These are phyloP conservation scores for Candida broadrunensis DNA, from an alignment of 805 yeast genomes.

Conservation along the genomic window DNA sequence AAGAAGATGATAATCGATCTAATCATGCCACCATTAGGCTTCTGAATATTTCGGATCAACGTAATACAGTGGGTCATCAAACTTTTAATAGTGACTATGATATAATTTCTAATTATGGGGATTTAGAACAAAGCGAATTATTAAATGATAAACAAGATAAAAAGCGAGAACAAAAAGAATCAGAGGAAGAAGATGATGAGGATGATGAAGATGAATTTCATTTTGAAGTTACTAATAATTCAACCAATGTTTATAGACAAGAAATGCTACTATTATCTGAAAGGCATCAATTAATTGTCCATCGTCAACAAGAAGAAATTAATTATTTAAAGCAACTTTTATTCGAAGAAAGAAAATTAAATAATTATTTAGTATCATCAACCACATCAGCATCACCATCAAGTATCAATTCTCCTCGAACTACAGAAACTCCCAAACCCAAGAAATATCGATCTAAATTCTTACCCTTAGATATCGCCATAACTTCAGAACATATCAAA, in stretches of 20 bases:
- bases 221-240: conserved; percentile 6
- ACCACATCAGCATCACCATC: conserved; percentile 8
- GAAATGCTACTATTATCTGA: conserved; percentile 22
- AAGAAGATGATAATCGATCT: neutral
- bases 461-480: conserved; percentile 14
- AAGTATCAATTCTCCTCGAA: neutral
- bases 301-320: conserved; percentile 24
- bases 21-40: neutral
- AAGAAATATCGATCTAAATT: conserved; percentile 12
- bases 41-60: neutral
- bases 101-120: neutral
- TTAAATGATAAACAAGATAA: neutral
- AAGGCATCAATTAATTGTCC: conserved; percentile 17
- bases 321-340: conserved; percentile 19
- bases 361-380: conserved; percentile 5
- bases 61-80: neutral
- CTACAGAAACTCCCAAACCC: neutral
- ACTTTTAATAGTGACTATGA: neutral
- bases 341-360: conserved; percentile 18
- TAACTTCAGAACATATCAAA: neutral
- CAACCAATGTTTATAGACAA: conserved; percentile 4
- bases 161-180: neutral
- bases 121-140: too few relatives aligned
- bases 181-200: neutral
- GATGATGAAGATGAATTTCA: conserved; percentile 1